Evolutionary conservation across 2,329 filamentous ascomycete genomes (phyloP).

Genomic region (Fusarium sterilihyphosum): DNA sequence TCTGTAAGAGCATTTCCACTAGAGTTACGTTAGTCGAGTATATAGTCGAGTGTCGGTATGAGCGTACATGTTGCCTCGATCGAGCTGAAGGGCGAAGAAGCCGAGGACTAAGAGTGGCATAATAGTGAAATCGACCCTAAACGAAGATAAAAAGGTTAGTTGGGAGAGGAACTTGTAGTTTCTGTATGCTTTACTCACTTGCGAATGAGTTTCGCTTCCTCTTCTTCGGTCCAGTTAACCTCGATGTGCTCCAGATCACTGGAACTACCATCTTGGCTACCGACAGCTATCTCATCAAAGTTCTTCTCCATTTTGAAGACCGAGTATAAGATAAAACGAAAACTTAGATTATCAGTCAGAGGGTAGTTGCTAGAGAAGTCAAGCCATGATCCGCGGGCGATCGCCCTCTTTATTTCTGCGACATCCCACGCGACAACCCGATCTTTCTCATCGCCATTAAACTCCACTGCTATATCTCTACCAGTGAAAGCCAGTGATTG

Average conservation of each 20-base stretch:
- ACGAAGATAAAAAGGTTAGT: too few relatives aligned
- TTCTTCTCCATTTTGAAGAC: slow-evolving; percentile 26
- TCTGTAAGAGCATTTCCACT: slow-evolving; percentile 54
- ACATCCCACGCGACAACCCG: neutral
- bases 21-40: neutral
- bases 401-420: neutral
- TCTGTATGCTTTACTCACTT: slow-evolving; percentile 33
- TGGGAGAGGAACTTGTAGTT: neutral
- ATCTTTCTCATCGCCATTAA: neutral
- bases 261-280: slow-evolving; percentile 9
- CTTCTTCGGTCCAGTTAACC: slow-evolving; percentile 42
- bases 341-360: neutral
- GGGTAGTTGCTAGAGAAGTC: too few relatives aligned
- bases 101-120: slow-evolving; percentile 59
- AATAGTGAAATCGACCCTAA: slow-evolving; percentile 56
- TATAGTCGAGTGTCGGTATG: neutral
- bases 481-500: neutral
- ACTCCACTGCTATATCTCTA: neutral
- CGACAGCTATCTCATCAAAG: slow-evolving; percentile 10
- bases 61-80: slow-evolving; percentile 50
- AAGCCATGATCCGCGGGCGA: neutral
- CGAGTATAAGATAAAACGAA: neutral
- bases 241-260: slow-evolving; percentile 31
- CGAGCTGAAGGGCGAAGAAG: slow-evolving; percentile 57
- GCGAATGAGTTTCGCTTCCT: slow-evolving; percentile 42